Evolutionary conservation across 768 basidiomycete genomes (phyloP).

Genomic region (Podaxis pistillaris): DNA sequence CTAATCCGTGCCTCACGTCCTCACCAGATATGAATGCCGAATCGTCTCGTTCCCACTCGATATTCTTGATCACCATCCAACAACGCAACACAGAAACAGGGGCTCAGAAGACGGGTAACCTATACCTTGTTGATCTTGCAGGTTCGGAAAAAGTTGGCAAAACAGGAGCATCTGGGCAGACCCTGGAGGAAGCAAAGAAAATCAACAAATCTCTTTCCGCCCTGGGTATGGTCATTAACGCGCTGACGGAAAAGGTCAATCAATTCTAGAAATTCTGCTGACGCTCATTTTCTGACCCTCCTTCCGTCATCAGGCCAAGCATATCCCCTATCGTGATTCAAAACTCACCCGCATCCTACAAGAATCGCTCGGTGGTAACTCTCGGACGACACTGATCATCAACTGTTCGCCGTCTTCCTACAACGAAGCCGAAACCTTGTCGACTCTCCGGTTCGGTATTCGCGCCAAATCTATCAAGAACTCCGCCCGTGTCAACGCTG

Average conservation of each 20-base stretch:
- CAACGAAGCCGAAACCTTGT: constrained; percentile 95
- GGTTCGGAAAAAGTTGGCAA: constrained; percentile 99
- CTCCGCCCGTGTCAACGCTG: constrained; percentile 96
- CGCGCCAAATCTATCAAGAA: constrained; percentile 99
- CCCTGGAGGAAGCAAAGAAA: constrained; percentile 99
- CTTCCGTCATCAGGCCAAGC: constrained; percentile 65
- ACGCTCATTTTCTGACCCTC: not conserved
- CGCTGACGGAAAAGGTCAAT: constrained; percentile 90
- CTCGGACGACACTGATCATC: constrained; percentile 95
- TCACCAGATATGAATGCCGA: constrained; percentile 97
- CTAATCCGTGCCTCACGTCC: not conserved
- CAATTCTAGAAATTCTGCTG: not conserved
- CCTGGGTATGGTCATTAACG: constrained; percentile 99
- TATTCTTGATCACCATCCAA: constrained; percentile 96
- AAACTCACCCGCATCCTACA: constrained; percentile 98
- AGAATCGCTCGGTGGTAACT: constrained; percentile 97
- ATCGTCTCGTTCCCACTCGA: constrained; percentile 97
- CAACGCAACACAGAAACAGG: constrained; percentile 96
- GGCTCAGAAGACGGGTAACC: constrained; percentile 92
- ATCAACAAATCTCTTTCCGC: constrained; percentile 99
- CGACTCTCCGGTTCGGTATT: constrained; percentile 98
- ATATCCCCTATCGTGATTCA: constrained; percentile 98
- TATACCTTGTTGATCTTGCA: constrained; percentile 97
- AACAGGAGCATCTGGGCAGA: constrained; percentile 98
- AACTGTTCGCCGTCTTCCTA: constrained; percentile 98